These are phyloP conservation scores for Polyplosphaeria fusca DNA, from an alignment of 495 filamentous ascomycete species.

Conservation along the genomic window DNA sequence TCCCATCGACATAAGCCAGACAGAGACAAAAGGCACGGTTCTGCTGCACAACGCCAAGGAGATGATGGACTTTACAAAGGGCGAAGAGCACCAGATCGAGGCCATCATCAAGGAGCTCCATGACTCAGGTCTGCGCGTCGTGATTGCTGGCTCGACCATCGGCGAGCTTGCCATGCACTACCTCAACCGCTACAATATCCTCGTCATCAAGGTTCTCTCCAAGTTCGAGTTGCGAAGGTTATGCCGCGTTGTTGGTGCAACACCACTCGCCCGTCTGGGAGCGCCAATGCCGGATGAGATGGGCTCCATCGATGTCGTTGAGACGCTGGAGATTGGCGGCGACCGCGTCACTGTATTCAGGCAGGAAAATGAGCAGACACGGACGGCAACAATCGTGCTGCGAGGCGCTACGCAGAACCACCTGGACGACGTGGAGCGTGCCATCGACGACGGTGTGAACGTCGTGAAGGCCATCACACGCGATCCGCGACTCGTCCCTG, in stretches of 20 bases:
- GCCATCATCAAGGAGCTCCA: slow-evolving; percentile 88
- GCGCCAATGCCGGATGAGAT: slow-evolving; percentile 99
- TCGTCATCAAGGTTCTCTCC: slow-evolving; percentile 95
- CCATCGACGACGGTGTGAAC: slow-evolving; percentile 97
- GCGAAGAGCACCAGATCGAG: slow-evolving; percentile 91
- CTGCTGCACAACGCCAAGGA: slow-evolving; percentile 95
- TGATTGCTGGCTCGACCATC: slow-evolving; percentile 85
- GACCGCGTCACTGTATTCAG: slow-evolving; percentile 98
- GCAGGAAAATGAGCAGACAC: slow-evolving; percentile 88
- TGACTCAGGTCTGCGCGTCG: slow-evolving; percentile 86
- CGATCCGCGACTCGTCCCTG: slow-evolving; percentile 85
- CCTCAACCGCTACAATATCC: slow-evolving; percentile 92
- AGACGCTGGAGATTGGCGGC: slow-evolving; percentile 97
- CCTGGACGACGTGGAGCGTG: slow-evolving; percentile 94
- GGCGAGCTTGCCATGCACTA: slow-evolving; percentile 97
- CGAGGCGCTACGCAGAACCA: slow-evolving; percentile 97
- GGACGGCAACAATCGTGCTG: slow-evolving; percentile 92
- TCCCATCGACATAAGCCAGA: slow-evolving; percentile 92
- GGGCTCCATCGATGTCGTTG: slow-evolving; percentile 90
- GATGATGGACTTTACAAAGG: slow-evolving; percentile 97
- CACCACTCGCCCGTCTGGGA: slow-evolving; percentile 88
- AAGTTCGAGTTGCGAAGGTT: slow-evolving; percentile 94
- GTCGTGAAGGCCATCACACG: slow-evolving; percentile 97
- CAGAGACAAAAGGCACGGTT: slow-evolving; percentile 99
- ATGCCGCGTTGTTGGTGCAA: slow-evolving; percentile 95